A percentile compares a stretch with the other conserved stretches of the same genome.
These are phyloP conservation scores for Nephelium lappaceum DNA, from an alignment of 345 rosid genomes.

Conservation along the genomic window DNA sequence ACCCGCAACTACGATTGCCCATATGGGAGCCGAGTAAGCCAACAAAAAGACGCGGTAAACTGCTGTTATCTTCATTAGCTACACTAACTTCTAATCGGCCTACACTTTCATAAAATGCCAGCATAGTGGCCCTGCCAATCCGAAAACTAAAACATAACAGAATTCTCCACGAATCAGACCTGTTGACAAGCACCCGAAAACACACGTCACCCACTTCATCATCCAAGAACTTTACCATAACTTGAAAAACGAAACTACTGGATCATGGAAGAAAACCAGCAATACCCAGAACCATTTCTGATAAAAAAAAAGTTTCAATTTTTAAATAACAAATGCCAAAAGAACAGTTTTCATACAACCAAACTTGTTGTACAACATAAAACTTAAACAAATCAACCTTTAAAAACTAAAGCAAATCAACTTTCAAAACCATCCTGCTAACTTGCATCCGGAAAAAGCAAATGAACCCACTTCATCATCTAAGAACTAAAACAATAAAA, in stretches of 20 bases:
- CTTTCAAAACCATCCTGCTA: no score
- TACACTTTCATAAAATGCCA: slow-evolving; percentile 22
- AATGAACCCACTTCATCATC: slow-evolving; percentile 3
- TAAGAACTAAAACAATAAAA: background rate
- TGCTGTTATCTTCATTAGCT: slow-evolving; percentile 20
- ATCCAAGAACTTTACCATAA: no score
- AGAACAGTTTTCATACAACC: no score
- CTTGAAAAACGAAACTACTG: no score
- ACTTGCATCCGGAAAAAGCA: background rate
- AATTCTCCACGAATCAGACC: slow-evolving; percentile 7
- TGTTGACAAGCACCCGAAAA: background rate
- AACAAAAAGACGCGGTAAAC: slow-evolving; percentile 3
- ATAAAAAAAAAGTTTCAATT: background rate
- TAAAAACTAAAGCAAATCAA: background rate
- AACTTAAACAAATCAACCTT: background rate
- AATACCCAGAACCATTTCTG: background rate
- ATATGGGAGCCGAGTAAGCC: slow-evolving; percentile 60
- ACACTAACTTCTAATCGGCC: slow-evolving; percentile 16
- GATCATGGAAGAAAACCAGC: background rate
- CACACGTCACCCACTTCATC: background rate
- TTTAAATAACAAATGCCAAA: background rate
- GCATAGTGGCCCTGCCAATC: slow-evolving; percentile 33
- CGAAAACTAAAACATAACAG: slow-evolving; percentile 11
- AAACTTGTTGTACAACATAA: background rate
- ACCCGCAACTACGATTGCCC: slow-evolving; percentile 74